Conservation (phyloP, 768 basidiomycete genomes). For the Termitomyces eurrhizus region DNA sequence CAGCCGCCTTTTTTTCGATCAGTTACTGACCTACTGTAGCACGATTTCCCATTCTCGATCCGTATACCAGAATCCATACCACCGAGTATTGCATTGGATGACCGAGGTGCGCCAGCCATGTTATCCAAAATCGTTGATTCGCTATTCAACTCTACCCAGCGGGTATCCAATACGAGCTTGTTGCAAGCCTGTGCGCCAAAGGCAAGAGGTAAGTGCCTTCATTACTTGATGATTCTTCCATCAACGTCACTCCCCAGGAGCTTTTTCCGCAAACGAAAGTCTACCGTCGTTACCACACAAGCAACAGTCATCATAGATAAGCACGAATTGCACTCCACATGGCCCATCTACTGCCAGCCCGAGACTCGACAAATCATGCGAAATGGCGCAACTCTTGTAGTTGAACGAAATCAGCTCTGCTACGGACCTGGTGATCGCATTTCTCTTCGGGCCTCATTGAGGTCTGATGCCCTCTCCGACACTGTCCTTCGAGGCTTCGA, state of each 20-base stretch:
- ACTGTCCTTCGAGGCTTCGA: slow-evolving; percentile 82
- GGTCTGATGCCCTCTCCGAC: slow-evolving; percentile 64
- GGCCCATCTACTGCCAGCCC: slow-evolving; percentile 85
- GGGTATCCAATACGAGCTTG: slow-evolving; percentile 86
- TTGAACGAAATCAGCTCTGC: slow-evolving; percentile 74
- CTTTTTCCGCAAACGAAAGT: slow-evolving; percentile 78
- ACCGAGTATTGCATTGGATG: slow-evolving; percentile 77
- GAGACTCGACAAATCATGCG: slow-evolving; percentile 64
- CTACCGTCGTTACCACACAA: slow-evolving; percentile 60
- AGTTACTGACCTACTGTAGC: slow-evolving; percentile 35
- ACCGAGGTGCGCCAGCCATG: slow-evolving; percentile 47
- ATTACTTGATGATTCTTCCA: not conserved
- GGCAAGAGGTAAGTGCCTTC: slow-evolving; percentile 71
- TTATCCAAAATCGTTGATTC: not conserved
- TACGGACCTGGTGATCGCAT: slow-evolving; percentile 86
- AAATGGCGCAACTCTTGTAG: slow-evolving; percentile 70
- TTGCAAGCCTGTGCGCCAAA: slow-evolving; percentile 81
- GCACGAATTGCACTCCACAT: slow-evolving; percentile 89
- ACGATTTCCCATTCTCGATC: slow-evolving; percentile 87
- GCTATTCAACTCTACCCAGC: slow-evolving; percentile 34
- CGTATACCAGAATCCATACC: slow-evolving; percentile 92
- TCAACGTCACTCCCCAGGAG: slow-evolving; percentile 42
- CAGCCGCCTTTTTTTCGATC: slow-evolving; percentile 3
- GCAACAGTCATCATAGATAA: slow-evolving; percentile 84
- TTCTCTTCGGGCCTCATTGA: slow-evolving; percentile 64